phyloP scores from a whole-genome alignment of 2,329 filamentous ascomycete species.

The Arachnopeziza araneosa region DNA sequence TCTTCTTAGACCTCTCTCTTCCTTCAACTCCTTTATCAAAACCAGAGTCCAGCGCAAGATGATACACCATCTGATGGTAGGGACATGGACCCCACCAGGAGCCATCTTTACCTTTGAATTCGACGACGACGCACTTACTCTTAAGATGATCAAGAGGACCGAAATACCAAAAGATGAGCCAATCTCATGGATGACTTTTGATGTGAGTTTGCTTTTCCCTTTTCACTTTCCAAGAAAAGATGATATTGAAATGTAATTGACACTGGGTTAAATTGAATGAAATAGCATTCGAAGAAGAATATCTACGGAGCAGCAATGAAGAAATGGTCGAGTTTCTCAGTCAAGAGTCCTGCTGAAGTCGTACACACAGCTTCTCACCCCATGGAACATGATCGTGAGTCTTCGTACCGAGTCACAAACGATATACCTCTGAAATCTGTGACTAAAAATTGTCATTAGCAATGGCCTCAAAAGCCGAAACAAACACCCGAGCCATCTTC shows the following conservation, averaged over 20 bases:
- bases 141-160: constrained; percentile 73
- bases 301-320: constrained; percentile 92
- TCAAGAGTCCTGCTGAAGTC: constrained; percentile 71
- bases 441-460: no score
- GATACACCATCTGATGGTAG: constrained; percentile 88
- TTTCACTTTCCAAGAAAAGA: constrained; percentile 10
- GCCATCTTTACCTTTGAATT: constrained; percentile 88
- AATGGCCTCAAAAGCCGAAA: constrained; percentile 59
- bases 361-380: constrained; percentile 68
- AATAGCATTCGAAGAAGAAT: constrained; percentile 71
- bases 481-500: constrained; percentile 86
- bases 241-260: no score
- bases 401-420: no score
- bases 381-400: constrained; percentile 69
- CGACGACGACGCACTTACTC: constrained; percentile 71
- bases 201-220: constrained; percentile 47
- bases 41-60: constrained; percentile 40
- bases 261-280: no score
- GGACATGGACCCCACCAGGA: constrained; percentile 84
- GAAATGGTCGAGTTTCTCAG: constrained; percentile 80
- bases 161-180: constrained; percentile 78
- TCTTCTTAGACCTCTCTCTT: not conserved
- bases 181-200: constrained; percentile 91
- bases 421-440: no score
- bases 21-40: not conserved